phyloP scores from a whole-genome alignment of 441 rosid genomes.

The Sinapis alba region DNA sequence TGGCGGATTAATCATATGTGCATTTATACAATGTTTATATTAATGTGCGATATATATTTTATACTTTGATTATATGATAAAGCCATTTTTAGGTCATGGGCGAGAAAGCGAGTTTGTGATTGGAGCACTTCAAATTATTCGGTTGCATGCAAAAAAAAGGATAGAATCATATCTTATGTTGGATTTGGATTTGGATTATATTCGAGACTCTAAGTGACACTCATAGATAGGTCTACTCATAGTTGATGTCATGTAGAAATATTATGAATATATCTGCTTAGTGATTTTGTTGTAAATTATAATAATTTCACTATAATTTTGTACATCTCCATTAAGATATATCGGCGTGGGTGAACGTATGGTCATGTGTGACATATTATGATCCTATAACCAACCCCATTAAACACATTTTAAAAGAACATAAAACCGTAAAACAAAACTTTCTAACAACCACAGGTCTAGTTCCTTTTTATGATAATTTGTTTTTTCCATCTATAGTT shows the following conservation, averaged over 20 bases:
- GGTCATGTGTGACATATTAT: not conserved
- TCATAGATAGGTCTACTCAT: constrained; percentile 19
- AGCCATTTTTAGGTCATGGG: constrained; percentile 18
- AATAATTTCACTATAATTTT: not conserved
- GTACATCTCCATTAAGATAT: not conserved
- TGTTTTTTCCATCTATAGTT: not conserved
- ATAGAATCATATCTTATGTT: constrained; percentile 37
- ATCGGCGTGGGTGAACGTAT: not conserved
- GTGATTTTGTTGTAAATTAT: not conserved
- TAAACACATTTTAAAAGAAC: not conserved
- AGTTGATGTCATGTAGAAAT: constrained; percentile 32
- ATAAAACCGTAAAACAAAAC: not conserved
- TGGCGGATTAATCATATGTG: constrained; percentile 31
- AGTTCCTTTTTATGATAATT: not conserved
- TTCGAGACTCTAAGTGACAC: constrained; percentile 34
- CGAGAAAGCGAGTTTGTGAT: constrained; percentile 38
- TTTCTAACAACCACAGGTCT: not conserved
- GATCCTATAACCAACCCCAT: not conserved
- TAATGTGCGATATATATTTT: not conserved
- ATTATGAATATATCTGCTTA: constrained; percentile 9
- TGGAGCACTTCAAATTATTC: constrained; percentile 43
- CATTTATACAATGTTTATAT: not conserved
- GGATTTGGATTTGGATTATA: constrained; percentile 41
- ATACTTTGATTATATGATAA: constrained; percentile 2
- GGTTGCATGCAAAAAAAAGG: constrained; percentile 28